Percentiles rank a stretch among this genome's conserved stretches.
These are phyloP conservation scores for Chalciporus pseudorubinellus DNA, from an alignment of 768 basidiomycete species.

Conservation along the genomic window DNA sequence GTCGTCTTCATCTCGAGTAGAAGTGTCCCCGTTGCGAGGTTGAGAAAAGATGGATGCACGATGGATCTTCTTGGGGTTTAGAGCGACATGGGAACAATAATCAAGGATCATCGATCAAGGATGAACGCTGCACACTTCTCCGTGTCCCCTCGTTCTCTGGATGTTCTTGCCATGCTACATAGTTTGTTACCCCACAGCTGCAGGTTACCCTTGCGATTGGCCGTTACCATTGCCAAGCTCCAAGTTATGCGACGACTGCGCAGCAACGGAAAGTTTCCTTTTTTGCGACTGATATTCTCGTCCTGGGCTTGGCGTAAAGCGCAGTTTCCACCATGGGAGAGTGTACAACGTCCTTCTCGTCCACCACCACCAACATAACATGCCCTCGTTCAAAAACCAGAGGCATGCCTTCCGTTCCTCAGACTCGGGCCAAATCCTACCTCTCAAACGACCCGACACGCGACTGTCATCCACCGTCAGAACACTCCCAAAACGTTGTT, in stretches of 20 bases:
- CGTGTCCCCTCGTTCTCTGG: no score
- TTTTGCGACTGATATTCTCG: not conserved
- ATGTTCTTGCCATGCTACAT: no score
- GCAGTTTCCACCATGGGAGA: not conserved
- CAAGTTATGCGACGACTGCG: not conserved
- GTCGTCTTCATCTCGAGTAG: not conserved
- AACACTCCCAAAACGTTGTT: constrained; percentile 5
- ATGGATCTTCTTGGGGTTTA: not conserved
- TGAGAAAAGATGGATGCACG: no score
- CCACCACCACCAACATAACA: constrained; percentile 9
- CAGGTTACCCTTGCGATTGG: no score
- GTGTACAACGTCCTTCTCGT: not conserved
- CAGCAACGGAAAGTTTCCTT: not conserved
- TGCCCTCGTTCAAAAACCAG: constrained; percentile 8
- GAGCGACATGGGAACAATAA: not conserved
- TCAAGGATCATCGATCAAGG: not conserved
- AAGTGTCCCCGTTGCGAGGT: no score
- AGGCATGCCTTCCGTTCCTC: constrained; percentile 3
- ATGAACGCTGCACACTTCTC: no score
- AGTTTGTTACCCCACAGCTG: no score
- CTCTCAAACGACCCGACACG: constrained; percentile 12
- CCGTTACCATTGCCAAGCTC: no score
- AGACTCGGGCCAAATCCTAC: constrained; percentile 14
- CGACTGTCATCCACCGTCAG: not conserved
- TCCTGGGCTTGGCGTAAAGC: not conserved